Evolutionary conservation across 176 grass and related monocot species (phyloP).

Genomic region (Ampelocalamus luodianensis): DNA sequence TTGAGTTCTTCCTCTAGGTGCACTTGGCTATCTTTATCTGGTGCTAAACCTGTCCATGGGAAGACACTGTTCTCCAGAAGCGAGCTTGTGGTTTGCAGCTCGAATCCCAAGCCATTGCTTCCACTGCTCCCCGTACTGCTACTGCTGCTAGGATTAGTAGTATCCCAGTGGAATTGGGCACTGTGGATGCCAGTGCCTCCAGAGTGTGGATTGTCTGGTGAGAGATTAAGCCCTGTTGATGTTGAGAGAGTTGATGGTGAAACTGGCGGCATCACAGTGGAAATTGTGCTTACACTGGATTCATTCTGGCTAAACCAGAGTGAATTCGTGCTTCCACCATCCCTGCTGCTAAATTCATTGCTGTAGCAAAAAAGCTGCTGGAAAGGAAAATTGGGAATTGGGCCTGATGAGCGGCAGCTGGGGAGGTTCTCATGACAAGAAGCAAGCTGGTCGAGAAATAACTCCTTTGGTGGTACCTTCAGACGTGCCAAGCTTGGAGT

Average conservation of each 20-base stretch:
- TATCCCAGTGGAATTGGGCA: constrained; percentile 50
- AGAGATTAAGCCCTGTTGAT: constrained; percentile 42
- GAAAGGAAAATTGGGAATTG: constrained; percentile 49
- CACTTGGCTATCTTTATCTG: constrained; percentile 41
- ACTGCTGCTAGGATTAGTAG: constrained; percentile 39
- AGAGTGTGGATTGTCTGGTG: constrained; percentile 40
- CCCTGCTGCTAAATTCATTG: constrained; percentile 40
- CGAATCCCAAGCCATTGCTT: constrained; percentile 43
- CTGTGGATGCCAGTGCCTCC: constrained; percentile 42
- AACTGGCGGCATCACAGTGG: constrained; percentile 47
- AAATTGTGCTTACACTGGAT: constrained; percentile 47
- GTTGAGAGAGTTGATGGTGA: constrained; percentile 57
- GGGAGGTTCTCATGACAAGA: constrained; percentile 44
- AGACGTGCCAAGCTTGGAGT: constrained; percentile 38
- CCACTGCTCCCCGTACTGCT: constrained; percentile 46
- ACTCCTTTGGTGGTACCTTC: constrained; percentile 38
- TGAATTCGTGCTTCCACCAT: constrained; percentile 30
- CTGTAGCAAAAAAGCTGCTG: constrained; percentile 43
- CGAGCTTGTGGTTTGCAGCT: constrained; percentile 50
- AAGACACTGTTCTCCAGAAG: constrained; percentile 49
- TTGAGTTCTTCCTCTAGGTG: constrained; percentile 65
- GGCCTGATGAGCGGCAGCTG: constrained; percentile 29
- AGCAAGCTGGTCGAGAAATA: constrained; percentile 51
- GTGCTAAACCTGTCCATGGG: constrained; percentile 51
- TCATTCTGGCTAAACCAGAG: constrained; percentile 57